Evolutionary conservation across 2,329 filamentous ascomycete genomes (phyloP), one percentile per base, ranked within the genome.

Genomic region (Sclerotinia minor): DNA sequence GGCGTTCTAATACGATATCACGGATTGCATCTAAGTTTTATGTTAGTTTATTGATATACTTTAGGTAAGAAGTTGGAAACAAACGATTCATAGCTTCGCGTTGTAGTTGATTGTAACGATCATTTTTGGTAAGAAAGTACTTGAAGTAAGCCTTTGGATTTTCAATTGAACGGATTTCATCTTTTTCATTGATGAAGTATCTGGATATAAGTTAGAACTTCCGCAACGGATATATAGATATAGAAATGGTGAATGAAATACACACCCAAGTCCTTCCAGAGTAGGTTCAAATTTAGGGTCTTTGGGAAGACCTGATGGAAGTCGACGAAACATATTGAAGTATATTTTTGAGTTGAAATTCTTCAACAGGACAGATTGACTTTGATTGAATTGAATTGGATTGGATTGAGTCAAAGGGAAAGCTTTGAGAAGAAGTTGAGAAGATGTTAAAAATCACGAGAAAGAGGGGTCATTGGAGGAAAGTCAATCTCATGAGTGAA

Each of bases 101-200:
- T 74, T 92, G 92, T 26, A 89, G 82, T 52, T 89, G 84, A 77
- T 97, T 97, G 79, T 89, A 84, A 49, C 92, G 88, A n/a, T 85
- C 81, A 77, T 92, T 93, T 73, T 86, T 88, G 76, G 85, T 89
- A 65, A 91, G 78, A 76, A 87, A 89, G 82, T 85, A 97, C 72
- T 91, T 85, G 81, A 92, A 96, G 75, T 88, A 89, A 71, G 84
- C 81, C 38, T 89, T 83, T 0, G 90, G 88, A 47, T 92, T 81
- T 29, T 84, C 81, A 66, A 91, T 89, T 69, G 83, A 88, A 59
- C 91, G 88, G 70, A 97, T 85, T 74, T 94, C 87, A 72, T 94
- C 92, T 0, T 87, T 79, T 0, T 88, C 83, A 72, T 92, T 93
- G 79, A 96, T 79, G 76, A 92, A 94, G 79, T 93, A 96, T 61